phyloP scores from a whole-genome alignment of 2,329 filamentous ascomycete species.

The Alternaria brassicae region DNA sequence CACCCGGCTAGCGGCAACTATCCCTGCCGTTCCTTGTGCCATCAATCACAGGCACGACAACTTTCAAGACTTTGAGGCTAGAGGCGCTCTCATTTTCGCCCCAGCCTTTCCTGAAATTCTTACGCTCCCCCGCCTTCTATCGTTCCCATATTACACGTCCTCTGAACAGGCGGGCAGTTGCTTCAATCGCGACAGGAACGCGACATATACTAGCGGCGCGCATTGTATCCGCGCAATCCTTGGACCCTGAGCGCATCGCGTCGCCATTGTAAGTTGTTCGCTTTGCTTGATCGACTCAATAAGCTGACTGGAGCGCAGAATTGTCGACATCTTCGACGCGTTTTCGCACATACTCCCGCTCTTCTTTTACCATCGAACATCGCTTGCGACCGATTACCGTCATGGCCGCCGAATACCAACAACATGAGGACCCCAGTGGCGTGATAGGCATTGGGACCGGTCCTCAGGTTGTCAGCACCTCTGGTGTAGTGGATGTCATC shows the following conservation, averaged over 20 bases:
- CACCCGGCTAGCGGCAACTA: conserved; percentile 24
- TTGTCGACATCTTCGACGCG: conserved; percentile 11
- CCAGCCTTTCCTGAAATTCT: conserved; percentile 3
- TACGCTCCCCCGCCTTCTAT: not conserved
- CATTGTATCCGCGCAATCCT: conserved; percentile 11
- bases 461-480: conserved; percentile 54
- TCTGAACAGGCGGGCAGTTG: not conserved
- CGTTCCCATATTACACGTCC: not conserved
- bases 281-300: conserved; percentile 12
- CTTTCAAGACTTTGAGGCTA: conserved; percentile 16
- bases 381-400: conserved; percentile 1
- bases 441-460: conserved; percentile 51
- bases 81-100: conserved; percentile 9
- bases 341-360: not conserved
- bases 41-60: conserved; percentile 24
- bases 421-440: conserved; percentile 34
- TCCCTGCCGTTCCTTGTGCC: conserved; percentile 21
- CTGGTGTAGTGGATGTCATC: conserved; percentile 62
- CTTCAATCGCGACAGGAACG: conserved; percentile 2
- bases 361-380: not conserved
- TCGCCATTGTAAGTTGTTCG: conserved; percentile 20
- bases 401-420: conserved; percentile 9
- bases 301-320: conserved; percentile 18
- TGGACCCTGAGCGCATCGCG: conserved; percentile 23
- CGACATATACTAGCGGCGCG: conserved; percentile 7